phyloP scores from a whole-genome alignment of 164 flowering plant species.

The Kingdonia uniflora region DNA sequence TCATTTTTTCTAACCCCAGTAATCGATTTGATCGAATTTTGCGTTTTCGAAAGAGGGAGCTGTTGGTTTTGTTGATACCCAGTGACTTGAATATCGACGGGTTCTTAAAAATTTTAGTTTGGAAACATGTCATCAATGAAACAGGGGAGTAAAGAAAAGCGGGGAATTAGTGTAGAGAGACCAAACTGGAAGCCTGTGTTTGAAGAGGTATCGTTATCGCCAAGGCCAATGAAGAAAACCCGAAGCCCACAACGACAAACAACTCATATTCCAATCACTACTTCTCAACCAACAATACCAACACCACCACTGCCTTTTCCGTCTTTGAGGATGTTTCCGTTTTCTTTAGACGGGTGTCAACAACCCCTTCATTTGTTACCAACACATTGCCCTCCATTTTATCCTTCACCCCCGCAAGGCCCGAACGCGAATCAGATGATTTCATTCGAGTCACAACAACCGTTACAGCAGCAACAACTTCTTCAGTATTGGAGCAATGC shows the following conservation, averaged over 20 bases:
- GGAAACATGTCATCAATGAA: neutral
- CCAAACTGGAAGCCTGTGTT: conserved; percentile 45
- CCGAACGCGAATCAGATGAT: conserved; percentile 41
- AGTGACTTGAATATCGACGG: too few species aligned
- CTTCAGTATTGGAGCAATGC: conserved; percentile 65
- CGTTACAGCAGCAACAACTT: conserved; percentile 50
- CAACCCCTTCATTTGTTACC: conserved; percentile 1
- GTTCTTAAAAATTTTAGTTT: too few species aligned
- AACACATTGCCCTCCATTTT: conserved; percentile 10
- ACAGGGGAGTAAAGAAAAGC: neutral
- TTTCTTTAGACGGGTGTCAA: conserved; percentile 7
- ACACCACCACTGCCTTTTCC: neutral
- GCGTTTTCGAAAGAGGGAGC: too few species aligned
- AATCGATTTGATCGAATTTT: too few species aligned
- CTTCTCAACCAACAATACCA: conserved; percentile 4
- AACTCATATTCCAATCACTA: conserved; percentile 9
- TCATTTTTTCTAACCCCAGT: too few species aligned
- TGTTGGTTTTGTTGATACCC: too few species aligned
- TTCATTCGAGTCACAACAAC: conserved; percentile 33
- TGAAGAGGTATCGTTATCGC: conserved; percentile 44
- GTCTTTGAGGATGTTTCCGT: neutral
- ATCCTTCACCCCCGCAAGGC: neutral
- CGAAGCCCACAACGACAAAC: conserved; percentile 48
- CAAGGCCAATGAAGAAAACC: conserved; percentile 57
- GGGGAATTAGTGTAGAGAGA: conserved; percentile 11